Conservation (phyloP, 192 early-diverging fungal species). For the Coemansia sp. region DNA sequence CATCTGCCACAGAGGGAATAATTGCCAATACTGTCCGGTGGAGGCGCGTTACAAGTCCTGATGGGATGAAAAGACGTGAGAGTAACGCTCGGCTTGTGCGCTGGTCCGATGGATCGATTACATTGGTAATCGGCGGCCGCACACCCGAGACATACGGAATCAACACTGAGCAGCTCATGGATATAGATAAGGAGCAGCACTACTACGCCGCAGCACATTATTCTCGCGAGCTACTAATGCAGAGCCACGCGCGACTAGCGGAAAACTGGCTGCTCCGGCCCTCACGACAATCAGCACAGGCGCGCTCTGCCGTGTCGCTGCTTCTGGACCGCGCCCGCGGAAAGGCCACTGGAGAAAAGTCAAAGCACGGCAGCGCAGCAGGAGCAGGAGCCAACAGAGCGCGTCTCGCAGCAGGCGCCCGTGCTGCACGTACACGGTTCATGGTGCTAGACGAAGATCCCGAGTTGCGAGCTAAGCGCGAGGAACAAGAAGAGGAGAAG, state of each 20-base stretch:
- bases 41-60: conserved; percentile 12
- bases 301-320: conserved; percentile 19
- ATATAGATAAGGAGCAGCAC: conserved; percentile 22
- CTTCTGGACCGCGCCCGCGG: conserved; percentile 16
- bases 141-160: conserved; percentile 33
- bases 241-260: conserved; percentile 42
- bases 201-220: conserved; percentile 34
- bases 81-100: conserved; percentile 53
- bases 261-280: conserved; percentile 37
- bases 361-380: not conserved
- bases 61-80: conserved; percentile 17
- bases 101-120: conserved; percentile 53
- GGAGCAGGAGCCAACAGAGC: conserved; percentile 1
- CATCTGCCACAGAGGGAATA: conserved; percentile 41
- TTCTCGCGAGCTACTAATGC: conserved; percentile 30
- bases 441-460: conserved; percentile 45
- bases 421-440: conserved; percentile 34
- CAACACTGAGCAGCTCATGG: conserved; percentile 22
- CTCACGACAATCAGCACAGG: conserved; percentile 23
- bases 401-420: conserved; percentile 10
- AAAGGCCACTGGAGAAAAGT: not conserved
- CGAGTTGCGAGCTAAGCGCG: conserved; percentile 35
- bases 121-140: conserved; percentile 34
- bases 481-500: conserved; percentile 38
- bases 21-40: conserved; percentile 49